Evolutionary conservation across 2,329 filamentous ascomycete genomes (phyloP).

Genomic region (Sporothrix phasma): DNA sequence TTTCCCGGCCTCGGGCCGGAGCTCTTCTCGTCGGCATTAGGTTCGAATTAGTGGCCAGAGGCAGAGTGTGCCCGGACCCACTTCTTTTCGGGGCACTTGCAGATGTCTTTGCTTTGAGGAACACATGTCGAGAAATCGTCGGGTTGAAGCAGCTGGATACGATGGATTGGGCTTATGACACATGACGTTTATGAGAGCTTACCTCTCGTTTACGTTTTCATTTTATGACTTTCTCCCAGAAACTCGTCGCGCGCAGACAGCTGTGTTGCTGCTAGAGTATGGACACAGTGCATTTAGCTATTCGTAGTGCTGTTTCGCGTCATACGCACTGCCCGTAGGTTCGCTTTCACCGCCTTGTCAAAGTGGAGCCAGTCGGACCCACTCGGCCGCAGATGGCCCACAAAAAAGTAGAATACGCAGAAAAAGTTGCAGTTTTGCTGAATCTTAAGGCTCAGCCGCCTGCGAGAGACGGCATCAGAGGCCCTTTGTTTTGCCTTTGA

Average conservation of each 20-base stretch:
- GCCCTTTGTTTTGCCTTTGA: no score
- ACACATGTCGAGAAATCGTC: no score
- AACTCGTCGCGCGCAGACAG: no score
- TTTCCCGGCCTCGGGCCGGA: conserved; percentile 3
- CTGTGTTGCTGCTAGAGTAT: no score
- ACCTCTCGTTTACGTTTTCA: no score
- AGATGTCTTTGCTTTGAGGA: neutral
- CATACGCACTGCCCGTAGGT: no score
- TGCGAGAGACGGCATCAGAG: neutral
- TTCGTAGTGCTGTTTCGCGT: no score
- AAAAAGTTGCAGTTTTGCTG: conserved; percentile 2
- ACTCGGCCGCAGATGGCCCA: neutral
- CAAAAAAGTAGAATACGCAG: conserved; percentile 13
- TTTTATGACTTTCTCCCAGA: no score
- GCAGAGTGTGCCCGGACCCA: neutral
- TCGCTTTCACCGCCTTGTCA: conserved; percentile 6
- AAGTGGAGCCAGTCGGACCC: neutral
- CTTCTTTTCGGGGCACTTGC: neutral
- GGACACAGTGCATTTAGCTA: no score
- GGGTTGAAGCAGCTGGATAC: no score
- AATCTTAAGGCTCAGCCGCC: neutral
- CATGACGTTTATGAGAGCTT: no score
- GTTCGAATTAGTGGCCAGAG: neutral
- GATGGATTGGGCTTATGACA: no score
- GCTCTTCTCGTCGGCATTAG: neutral